These are phyloP conservation scores for Acanthamoeba polyphaga DNA, from an alignment of 208 protist species.

Conservation along the genomic window DNA sequence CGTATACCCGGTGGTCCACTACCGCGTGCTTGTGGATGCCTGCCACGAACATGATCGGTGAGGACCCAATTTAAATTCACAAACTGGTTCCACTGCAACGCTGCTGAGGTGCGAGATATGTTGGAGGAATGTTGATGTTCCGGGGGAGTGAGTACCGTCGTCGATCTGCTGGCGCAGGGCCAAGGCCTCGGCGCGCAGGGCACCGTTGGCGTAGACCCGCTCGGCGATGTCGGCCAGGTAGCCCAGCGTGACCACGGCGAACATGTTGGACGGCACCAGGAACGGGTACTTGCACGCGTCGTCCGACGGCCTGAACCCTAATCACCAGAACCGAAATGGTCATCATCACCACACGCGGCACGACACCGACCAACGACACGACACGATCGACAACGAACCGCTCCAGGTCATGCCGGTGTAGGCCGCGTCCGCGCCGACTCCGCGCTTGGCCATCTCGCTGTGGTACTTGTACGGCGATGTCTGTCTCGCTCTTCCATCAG, in stretches of 20 bases:
- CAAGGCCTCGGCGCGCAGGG: not conserved
- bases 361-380: no score
- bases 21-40: conserved; percentile 76
- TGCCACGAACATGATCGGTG: not conserved
- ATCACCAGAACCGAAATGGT: not conserved
- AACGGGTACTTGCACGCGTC: conserved; percentile 78
- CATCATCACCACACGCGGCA: no score
- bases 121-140: no score
- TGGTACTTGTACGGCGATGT: conserved; percentile 19
- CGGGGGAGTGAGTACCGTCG: no score
- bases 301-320: conserved; percentile 82
- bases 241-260: conserved; percentile 73
- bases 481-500: not conserved
- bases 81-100: no score
- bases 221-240: conserved; percentile 58
- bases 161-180: conserved; percentile 47
- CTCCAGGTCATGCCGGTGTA: conserved; percentile 75
- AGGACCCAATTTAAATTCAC: no score
- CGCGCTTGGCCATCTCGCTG: not conserved
- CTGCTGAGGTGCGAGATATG: no score
- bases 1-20: not conserved
- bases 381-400: not conserved
- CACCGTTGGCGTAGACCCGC: not conserved
- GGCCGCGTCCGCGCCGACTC: not conserved
- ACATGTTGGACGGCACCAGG: conserved; percentile 82